Evolutionary conservation across 2,329 filamentous ascomycete species (phyloP).

Genomic region (Huntiella decipiens): DNA sequence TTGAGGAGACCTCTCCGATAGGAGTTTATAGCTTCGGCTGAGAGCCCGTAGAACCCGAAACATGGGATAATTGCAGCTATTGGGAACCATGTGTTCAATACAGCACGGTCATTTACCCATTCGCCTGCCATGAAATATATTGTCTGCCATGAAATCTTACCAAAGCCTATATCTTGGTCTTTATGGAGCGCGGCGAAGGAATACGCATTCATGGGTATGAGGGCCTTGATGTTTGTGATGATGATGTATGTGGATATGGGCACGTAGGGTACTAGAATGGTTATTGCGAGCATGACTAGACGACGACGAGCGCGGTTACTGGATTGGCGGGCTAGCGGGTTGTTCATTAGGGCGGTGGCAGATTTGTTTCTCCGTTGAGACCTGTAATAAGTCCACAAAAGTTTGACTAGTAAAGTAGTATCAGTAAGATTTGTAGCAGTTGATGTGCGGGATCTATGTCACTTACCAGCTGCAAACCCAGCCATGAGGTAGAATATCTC

Average conservation of each 20-base stretch:
- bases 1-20: conserved; percentile 25
- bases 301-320: conserved; percentile 29
- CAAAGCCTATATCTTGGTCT: conserved; percentile 14
- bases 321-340: conserved; percentile 4
- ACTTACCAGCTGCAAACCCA: conserved; percentile 30
- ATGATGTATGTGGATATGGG: conserved; percentile 27
- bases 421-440: not conserved
- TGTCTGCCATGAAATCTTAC: conserved; percentile 25
- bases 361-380: conserved; percentile 24
- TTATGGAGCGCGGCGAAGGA: conserved; percentile 25
- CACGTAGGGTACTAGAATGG: conserved; percentile 31
- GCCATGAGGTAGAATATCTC: conserved; percentile 25
- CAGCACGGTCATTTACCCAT: conserved; percentile 20
- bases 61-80: conserved; percentile 29
- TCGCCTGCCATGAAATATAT: conserved; percentile 27
- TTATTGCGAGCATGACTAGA: conserved; percentile 35
- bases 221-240: conserved; percentile 22
- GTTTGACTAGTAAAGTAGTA: conserved; percentile 20
- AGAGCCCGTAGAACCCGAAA: conserved; percentile 36
- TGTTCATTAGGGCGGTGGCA: conserved; percentile 16
- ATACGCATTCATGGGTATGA: conserved; percentile 19
- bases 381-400: conserved; percentile 28
- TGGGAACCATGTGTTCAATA: conserved; percentile 30
- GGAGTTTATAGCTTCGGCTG: conserved; percentile 31
- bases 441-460: not conserved